Base-by-base conservation (phyloP, 768 basidiomycete genomes). In the Rhizopogon rudus region DNA sequence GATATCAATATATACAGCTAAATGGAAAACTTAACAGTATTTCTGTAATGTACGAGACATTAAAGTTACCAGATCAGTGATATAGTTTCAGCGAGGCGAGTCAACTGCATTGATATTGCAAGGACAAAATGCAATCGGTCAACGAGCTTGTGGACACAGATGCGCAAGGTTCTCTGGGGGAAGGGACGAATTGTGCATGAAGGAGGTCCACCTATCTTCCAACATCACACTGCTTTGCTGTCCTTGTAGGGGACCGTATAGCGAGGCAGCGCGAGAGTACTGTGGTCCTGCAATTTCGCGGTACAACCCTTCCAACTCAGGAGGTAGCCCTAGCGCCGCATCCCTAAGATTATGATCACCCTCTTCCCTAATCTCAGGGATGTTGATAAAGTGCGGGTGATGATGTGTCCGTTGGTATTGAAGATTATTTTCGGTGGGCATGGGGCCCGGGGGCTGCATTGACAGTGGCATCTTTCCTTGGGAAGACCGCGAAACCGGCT, bases 171-270 rank as follows among this genome's bases (percentile, higher is more conserved):
- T 31, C 35, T 31, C 49, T 45, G 39, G 25, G 12, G 40, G 28
- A 45, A 39, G 17, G 29, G 33, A 22, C 25, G 48, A 68, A 55
- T 67, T 65, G 40, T 72, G 63, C 69, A 72, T 73, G 54, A 75
- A 73, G n/a, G 71, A 72, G 6, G 67, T 66, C 75, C 76, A 74
- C 33, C 68, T 64, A 52, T 76, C 73, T 55, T 77, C 70, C 59
- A 71, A 41, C 61, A 68, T 67, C n/a, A 57, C 41, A 16, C 56
- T 60, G 14, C 63, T 60, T 41, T 57, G 64, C 6, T 55, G 56
- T 52, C 49, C 40, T 52, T 48, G 20, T 31, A 52, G 53, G 44
- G 22, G 14, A 40, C 25, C 16, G 2, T 46, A 41, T 14, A 40
- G 31, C 6, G 57, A 44, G 7, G 44, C 13, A 28, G 16, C 40